Evolutionary conservation across 306 rosid genomes (phyloP).

Genomic region (Ceratonia siliqua): DNA sequence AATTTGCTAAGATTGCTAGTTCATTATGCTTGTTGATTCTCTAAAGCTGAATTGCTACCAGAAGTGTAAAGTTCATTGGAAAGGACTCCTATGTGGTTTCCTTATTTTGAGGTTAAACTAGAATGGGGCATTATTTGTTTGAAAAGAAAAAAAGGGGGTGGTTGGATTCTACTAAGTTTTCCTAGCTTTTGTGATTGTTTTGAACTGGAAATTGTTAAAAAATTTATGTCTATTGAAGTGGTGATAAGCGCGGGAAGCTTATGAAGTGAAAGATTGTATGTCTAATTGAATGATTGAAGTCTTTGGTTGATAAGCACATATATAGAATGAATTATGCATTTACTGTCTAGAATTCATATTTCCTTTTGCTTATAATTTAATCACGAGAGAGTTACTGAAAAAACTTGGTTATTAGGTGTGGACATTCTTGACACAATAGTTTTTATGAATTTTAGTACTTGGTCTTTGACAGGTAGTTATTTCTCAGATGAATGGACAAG

Average conservation of each 20-base stretch:
- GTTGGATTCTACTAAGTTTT: no score
- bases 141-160: no score
- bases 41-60: neutral
- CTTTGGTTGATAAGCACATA: neutral
- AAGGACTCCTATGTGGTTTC: no score
- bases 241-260: no score
- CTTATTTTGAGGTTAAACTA: no score
- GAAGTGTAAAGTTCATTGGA: no score
- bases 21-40: conserved; percentile 10
- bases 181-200: no score
- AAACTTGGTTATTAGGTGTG: neutral
- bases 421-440: conserved; percentile 1
- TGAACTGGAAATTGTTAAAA: no score
- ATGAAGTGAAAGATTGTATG: no score
- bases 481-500: conserved; percentile 89
- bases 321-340: neutral
- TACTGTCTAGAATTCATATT: neutral
- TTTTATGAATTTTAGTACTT: conserved; percentile 24
- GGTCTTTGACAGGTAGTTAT: conserved; percentile 66
- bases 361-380: neutral
- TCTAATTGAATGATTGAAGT: no score
- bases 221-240: no score
- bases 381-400: neutral
- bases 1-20: neutral
- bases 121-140: no score